phyloP scores from a whole-genome alignment of 2,329 filamentous ascomycete genomes.

The Phaeosphaeriaceae sp. region DNA sequence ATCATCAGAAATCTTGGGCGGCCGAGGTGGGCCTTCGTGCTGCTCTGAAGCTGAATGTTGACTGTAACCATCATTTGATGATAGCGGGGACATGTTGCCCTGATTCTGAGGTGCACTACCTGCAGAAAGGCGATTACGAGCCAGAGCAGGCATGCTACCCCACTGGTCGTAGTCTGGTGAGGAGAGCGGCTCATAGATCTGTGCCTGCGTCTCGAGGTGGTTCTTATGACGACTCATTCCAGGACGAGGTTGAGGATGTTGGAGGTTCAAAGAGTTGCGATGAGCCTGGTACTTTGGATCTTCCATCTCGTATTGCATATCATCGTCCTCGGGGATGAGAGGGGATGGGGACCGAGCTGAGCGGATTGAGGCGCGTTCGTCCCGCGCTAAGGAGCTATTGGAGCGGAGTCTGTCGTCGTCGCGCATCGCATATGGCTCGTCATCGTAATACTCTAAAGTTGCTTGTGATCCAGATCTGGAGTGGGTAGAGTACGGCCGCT shows the following conservation, averaged over 20 bases:
- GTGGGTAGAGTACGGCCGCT: slow-evolving; percentile 67
- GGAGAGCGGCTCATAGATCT: slow-evolving; percentile 63
- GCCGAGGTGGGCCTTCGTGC: slow-evolving; percentile 53
- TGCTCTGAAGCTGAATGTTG: slow-evolving; percentile 49
- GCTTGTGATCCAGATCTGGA: slow-evolving; percentile 82
- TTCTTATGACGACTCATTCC: slow-evolving; percentile 77
- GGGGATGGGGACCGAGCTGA: slow-evolving; percentile 56
- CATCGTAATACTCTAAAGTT: slow-evolving; percentile 65
- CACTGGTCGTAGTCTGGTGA: slow-evolving; percentile 55
- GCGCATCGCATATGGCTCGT: slow-evolving; percentile 61
- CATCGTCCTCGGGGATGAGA: slow-evolving; percentile 64
- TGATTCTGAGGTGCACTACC: slow-evolving; percentile 37
- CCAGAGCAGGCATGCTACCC: slow-evolving; percentile 54
- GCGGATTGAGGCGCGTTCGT: slow-evolving; percentile 34
- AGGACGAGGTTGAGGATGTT: slow-evolving; percentile 78
- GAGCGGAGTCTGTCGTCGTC: slow-evolving; percentile 62
- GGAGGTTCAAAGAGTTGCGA: slow-evolving; percentile 78
- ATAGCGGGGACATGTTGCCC: slow-evolving; percentile 48
- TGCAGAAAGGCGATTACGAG: slow-evolving; percentile 48
- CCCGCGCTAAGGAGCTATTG: slow-evolving; percentile 41
- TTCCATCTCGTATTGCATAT: slow-evolving; percentile 46
- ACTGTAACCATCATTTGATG: slow-evolving; percentile 47
- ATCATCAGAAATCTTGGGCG: slow-evolving; percentile 62
- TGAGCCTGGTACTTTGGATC: slow-evolving; percentile 84
- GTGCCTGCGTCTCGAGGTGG: slow-evolving; percentile 74